Percentiles rank a stretch among this genome's conserved stretches.
Conservation (phyloP, 2,329 filamentous ascomycete species). For the Cercospora sp. region DNA sequence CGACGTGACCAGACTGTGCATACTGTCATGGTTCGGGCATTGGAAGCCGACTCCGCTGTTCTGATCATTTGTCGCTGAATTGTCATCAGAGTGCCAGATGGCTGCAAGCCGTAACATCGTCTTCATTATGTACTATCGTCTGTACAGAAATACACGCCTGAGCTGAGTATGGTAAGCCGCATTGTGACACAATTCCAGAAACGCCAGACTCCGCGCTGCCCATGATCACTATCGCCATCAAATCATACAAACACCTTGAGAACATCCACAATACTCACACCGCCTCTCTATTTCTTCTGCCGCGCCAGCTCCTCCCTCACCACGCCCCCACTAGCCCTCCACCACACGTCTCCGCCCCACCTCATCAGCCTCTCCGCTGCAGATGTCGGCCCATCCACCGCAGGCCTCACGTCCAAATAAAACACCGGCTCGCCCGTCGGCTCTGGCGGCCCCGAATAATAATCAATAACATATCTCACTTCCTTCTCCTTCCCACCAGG, state of each 20-base stretch:
- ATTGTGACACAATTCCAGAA: neutral
- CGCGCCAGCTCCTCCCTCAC: constrained; percentile 51
- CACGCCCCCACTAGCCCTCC: constrained; percentile 75
- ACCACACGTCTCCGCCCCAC: constrained; percentile 95
- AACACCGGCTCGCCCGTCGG: constrained; percentile 90
- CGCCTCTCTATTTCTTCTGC: constrained; percentile 24
- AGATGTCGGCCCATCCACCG: constrained; percentile 75
- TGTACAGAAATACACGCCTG: neutral
- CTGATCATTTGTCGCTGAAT: neutral
- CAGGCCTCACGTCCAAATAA: constrained; percentile 90
- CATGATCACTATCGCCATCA: constrained; percentile 1
- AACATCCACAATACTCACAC: neutral
- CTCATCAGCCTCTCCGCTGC: constrained; percentile 79
- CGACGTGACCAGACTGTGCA: neutral
- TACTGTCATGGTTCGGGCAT: neutral
- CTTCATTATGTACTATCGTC: constrained; percentile 15
- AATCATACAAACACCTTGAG: neutral
- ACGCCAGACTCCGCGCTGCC: constrained; percentile 14
- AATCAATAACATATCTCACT: constrained; percentile 84
- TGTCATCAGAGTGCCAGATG: constrained; percentile 1
- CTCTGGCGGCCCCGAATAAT: constrained; percentile 68
- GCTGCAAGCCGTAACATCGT: constrained; percentile 4
- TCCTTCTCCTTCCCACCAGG: constrained; percentile 68
- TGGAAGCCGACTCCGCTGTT: neutral
- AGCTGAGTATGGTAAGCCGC: constrained; percentile 5